Base-by-base conservation (phyloP, 176 grass and related monocot genomes). In the Lolium rigidum region DNA sequence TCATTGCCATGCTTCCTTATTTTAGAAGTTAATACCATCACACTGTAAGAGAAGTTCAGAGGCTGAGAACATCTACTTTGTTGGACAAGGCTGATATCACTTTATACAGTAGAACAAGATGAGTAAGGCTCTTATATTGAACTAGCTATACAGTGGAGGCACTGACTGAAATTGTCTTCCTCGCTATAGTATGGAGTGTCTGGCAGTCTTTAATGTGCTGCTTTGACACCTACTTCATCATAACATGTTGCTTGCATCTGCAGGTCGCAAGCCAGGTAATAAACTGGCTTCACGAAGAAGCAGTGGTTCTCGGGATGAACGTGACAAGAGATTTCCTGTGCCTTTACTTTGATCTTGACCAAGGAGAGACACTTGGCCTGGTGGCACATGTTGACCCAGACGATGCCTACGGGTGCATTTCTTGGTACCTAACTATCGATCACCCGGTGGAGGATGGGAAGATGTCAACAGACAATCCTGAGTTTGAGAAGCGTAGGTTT, bases 191-290 rank as follows among this genome's bases (percentile, higher is more conserved):
- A 58, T 76, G 11, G 64, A 68, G 15, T 67, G 64, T 68, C 15
- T 68, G 31, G 31, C 10, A 1, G 28, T 38, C 15, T 38, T 68
- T 17, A 38, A 68, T 68, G 28, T 7, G 44, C 44, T 89, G 37
- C 44, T 75, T 66, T 52, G 28, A 26, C 59, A 70, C 37, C 26
- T 71, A 52, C 47, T 72, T 74, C 70, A 21, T 38, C 28, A 52
- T 25, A 62, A 63, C 41, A 73, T 55, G 17, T 68, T 61, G 31
- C 35, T 63, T 82, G 9, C 74, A 47, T 73, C 35, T 26, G 46
- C 90, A 98, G 93, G 92, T 95, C 47, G 93, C 93, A 2, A 90
- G 93, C 59, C 93, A 95, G 86, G 88, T 95, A 49, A 98, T 98
- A 70, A 88, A 87, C 15, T 98, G 96, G 96, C 93, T 98, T 44